These are phyloP conservation scores for Didymellaceae sp. DNA, from an alignment of 2,329 filamentous ascomycete genomes.

Conservation along the genomic window DNA sequence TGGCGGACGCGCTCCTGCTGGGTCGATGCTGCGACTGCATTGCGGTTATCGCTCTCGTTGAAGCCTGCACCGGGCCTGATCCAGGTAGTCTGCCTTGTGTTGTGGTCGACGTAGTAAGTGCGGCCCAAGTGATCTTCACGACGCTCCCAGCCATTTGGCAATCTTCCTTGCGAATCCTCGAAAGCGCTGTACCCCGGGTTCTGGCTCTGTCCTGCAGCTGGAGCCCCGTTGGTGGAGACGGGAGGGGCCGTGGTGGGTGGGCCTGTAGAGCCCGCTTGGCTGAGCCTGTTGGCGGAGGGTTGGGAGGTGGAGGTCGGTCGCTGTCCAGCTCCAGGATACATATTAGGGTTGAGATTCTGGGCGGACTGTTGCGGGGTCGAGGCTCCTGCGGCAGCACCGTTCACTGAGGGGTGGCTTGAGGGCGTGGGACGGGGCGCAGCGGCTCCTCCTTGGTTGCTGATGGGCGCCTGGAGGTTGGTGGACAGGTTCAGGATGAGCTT, in stretches of 20 bases:
- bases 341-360: conserved; percentile 46
- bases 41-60: conserved; percentile 77
- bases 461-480: conserved; percentile 80
- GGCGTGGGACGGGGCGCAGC: conserved; percentile 48
- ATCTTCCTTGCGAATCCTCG: conserved; percentile 90
- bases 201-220: conserved; percentile 52
- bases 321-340: conserved; percentile 47
- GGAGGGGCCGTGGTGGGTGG: conserved; percentile 54
- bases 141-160: conserved; percentile 94
- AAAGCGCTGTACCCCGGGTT: conserved; percentile 76
- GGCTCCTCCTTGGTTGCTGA: conserved; percentile 58
- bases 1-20: conserved; percentile 92
- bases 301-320: conserved; percentile 35
- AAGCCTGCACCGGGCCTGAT: conserved; percentile 82
- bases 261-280: conserved; percentile 39
- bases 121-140: conserved; percentile 92
- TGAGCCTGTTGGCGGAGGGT: conserved; percentile 36
- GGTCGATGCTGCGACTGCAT: conserved; percentile 85
- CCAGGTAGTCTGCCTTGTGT: conserved; percentile 96
- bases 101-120: conserved; percentile 98
- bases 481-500: conserved; percentile 97
- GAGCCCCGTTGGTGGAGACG: conserved; percentile 36
- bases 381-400: conserved; percentile 45
- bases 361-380: conserved; percentile 51
- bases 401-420: conserved; percentile 47